Evolutionary conservation across 768 basidiomycete species (phyloP), one percentile per base, ranked within the genome.

Genomic region (Collybia sordida): DNA sequence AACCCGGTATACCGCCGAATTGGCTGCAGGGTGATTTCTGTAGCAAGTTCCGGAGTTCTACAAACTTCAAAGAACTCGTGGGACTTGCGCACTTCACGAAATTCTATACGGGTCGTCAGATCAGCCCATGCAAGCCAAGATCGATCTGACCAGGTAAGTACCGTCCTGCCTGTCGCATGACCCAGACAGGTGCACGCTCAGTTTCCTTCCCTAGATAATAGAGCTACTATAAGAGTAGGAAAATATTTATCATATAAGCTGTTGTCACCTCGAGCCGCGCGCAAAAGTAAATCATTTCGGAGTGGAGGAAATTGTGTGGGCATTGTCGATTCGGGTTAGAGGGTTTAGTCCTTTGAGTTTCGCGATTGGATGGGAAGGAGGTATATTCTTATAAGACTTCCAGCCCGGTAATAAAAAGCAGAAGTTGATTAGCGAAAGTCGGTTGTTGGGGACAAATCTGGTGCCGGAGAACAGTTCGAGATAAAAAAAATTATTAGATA

Each of bases 31-130:
- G 97, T 98, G 60, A 99, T 75, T 63, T 93, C 83, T 35, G 80
- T 86, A 18, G 96, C 95, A 47, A 98, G 81, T 9, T 75, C 77
- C n/a, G 97, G 96, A 0, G 91, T 88, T 59, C 91, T 86, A 66
- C 97, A 98, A 53, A 98, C 78, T 64, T 95, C 88, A 66, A 99
- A 98, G 73, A 99, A 99, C 41, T 88, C 91, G 63, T 99, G 88
- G 25, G 80, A 69, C 61, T 88, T 80, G 55, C 96, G 88, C 31
- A 98, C 74, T 64, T 86, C 82, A 51, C 89, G 83, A 69, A 98
- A 98, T 73, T 98, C 96, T 96, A 65, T 27, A 49, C 27, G 14
- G 35, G 8, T 9, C 5, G 19, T 44, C 48, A 46, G 37, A 40
- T 39, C 31, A 31, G 11, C 31, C 9, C 11, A 48, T 21, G 22